Evolutionary conservation across 129 eudicot genomes (phyloP).

Genomic region (Logfia minima): DNA sequence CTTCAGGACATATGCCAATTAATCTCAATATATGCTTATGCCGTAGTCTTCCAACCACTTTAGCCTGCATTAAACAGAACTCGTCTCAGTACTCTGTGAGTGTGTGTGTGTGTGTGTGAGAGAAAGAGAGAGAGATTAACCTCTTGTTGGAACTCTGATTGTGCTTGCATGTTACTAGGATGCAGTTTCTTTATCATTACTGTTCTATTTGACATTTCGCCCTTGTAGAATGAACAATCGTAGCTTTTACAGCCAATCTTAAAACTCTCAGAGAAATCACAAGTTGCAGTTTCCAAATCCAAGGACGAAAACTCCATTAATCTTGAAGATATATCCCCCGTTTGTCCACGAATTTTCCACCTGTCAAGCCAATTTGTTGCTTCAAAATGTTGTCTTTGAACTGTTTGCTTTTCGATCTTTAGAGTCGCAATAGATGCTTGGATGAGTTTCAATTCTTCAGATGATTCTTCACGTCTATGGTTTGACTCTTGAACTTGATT

Average conservation of each 20-base stretch:
- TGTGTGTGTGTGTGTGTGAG: neutral
- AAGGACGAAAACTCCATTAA: slow-evolving; percentile 51
- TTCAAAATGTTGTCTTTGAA: slow-evolving; percentile 57
- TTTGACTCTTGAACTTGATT: slow-evolving; percentile 64
- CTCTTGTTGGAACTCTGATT: slow-evolving; percentile 60
- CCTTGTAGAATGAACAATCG: slow-evolving; percentile 64
- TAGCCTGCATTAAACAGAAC: slow-evolving; percentile 40
- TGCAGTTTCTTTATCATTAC: slow-evolving; percentile 69
- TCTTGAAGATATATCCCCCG: slow-evolving; percentile 23
- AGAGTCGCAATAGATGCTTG: slow-evolving; percentile 56
- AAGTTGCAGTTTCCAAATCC: slow-evolving; percentile 81
- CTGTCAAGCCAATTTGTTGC: slow-evolving; percentile 64
- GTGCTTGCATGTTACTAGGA: slow-evolving; percentile 52
- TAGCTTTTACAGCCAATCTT: slow-evolving; percentile 50
- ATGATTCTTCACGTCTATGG: slow-evolving; percentile 55
- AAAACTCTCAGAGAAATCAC: slow-evolving; percentile 72
- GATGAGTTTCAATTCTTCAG: slow-evolving; percentile 63
- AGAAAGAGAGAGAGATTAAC: slow-evolving; percentile 26
- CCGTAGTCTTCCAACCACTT: slow-evolving; percentile 49
- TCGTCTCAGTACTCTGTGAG: neutral
- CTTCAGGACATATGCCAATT: slow-evolving; percentile 70
- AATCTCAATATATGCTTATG: slow-evolving; percentile 66
- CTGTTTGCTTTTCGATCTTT: slow-evolving; percentile 53
- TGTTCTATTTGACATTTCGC: slow-evolving; percentile 64
- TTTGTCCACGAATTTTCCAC: slow-evolving; percentile 54